These are phyloP conservation scores for Glaciozyma antarctica DNA, from an alignment of 768 basidiomycete genomes.

Conservation along the genomic window DNA sequence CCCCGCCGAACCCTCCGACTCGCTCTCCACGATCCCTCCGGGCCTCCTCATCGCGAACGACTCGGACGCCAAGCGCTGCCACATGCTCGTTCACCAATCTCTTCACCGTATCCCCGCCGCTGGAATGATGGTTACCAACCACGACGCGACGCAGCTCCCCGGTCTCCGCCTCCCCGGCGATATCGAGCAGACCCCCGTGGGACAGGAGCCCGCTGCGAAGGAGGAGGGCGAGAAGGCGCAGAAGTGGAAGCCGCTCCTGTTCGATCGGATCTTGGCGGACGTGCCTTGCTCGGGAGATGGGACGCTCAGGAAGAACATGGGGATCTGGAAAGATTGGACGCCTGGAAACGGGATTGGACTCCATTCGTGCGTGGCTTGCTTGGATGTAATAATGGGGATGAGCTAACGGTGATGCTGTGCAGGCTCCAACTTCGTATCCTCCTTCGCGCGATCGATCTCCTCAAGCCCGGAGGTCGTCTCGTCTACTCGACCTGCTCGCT, in stretches of 20 bases:
- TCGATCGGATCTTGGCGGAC: conserved; percentile 90
- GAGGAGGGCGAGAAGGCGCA: conserved; percentile 29
- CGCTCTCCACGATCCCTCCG: conserved; percentile 46
- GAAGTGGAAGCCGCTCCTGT: conserved; percentile 53
- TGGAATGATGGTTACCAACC: conserved; percentile 86
- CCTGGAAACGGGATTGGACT: conserved; percentile 81
- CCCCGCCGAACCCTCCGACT: conserved; percentile 46
- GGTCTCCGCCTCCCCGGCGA: conserved; percentile 17
- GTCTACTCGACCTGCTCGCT: conserved; percentile 97
- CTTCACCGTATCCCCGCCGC: conserved; percentile 76
- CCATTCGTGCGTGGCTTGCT: conserved; percentile 54
- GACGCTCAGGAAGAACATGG: conserved; percentile 84
- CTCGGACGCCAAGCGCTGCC: conserved; percentile 83
- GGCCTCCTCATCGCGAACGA: conserved; percentile 93
- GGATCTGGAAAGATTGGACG: conserved; percentile 89
- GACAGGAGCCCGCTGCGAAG: background rate
- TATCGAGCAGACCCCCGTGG: conserved; percentile 10
- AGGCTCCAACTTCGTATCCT: conserved; percentile 90
- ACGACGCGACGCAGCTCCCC: conserved; percentile 83
- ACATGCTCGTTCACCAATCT: conserved; percentile 95
- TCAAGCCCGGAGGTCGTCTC: conserved; percentile 74
- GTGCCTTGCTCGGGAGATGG: conserved; percentile 98
- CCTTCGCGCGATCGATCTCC: conserved; percentile 80
- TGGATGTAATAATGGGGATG: background rate
- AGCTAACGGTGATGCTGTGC: background rate